These are phyloP conservation scores for Aspergillus luchuensis DNA, from an alignment of 2,329 filamentous ascomycete genomes.

Conservation along the genomic window DNA sequence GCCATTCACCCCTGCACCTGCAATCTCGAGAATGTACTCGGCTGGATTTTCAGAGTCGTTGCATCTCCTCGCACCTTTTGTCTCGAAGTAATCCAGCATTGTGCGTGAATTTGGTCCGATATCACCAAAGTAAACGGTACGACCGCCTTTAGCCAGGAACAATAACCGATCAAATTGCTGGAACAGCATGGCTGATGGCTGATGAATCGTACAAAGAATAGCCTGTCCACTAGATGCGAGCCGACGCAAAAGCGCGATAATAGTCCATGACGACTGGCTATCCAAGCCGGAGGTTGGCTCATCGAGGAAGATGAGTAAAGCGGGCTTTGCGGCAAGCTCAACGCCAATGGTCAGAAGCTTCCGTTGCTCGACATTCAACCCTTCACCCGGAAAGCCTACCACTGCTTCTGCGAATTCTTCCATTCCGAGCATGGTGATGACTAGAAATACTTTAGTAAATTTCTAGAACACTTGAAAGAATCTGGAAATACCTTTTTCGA, in stretches of 20 bases:
- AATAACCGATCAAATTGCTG: too few relatives aligned
- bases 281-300: constrained; percentile 91
- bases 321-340: constrained; percentile 85
- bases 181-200: constrained; percentile 54
- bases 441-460: too few relatives aligned
- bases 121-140: too few relatives aligned
- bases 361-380: constrained; percentile 61
- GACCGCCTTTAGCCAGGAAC: too few relatives aligned
- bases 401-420: constrained; percentile 82
- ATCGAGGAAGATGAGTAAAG: constrained; percentile 82
- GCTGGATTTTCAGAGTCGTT: too few relatives aligned
- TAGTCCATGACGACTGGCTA: constrained; percentile 86
- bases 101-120: too few relatives aligned
- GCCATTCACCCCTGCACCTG: too few relatives aligned
- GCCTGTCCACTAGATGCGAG: constrained; percentile 83
- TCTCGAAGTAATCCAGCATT: too few relatives aligned
- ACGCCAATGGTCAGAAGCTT: constrained; percentile 86
- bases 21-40: too few relatives aligned
- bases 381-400: constrained; percentile 83
- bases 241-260: constrained; percentile 80
- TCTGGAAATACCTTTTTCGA: constrained; percentile 59
- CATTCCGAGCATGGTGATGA: constrained; percentile 84
- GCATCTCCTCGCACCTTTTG: too few relatives aligned
- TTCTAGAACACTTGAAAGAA: too few relatives aligned
- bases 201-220: constrained; percentile 89